Evolutionary conservation across 345 rosid genomes (phyloP).

Genomic region (Rhodamnia argentea): DNA sequence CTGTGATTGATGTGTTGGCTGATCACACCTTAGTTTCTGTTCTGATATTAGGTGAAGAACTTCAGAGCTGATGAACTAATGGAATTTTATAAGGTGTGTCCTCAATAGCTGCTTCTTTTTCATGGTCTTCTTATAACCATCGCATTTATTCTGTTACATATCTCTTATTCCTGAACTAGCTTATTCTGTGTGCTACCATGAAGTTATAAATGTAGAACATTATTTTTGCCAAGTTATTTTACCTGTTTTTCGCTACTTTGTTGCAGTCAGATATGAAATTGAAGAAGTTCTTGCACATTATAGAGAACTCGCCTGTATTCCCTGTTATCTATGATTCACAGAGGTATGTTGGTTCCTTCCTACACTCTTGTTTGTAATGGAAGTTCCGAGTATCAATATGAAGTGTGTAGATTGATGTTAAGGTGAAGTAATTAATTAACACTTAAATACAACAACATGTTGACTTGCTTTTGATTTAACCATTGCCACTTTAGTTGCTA

Average conservation of each 20-base stretch:
- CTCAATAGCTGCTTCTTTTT: neutral
- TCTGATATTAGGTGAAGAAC: constrained; percentile 30
- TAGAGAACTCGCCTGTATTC: constrained; percentile 75
- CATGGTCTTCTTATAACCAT: neutral
- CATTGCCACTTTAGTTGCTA: neutral
- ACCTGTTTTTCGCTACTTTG: neutral
- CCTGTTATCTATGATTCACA: constrained; percentile 68
- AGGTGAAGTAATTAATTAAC: neutral
- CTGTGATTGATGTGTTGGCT: neutral
- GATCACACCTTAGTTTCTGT: neutral
- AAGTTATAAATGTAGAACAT: neutral
- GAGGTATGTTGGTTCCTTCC: constrained; percentile 29
- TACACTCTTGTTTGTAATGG: neutral
- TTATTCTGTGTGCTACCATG: neutral
- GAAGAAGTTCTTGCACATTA: constrained; percentile 85
- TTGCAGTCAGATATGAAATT: constrained; percentile 82
- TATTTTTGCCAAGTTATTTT: neutral
- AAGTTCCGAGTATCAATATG: neutral
- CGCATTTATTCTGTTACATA: neutral
- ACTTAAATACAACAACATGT: neutral
- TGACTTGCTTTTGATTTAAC: neutral
- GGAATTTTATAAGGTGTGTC: constrained; percentile 66
- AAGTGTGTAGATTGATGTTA: neutral
- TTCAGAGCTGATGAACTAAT: constrained; percentile 75
- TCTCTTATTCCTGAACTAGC: neutral